Percentiles rank a stretch among this genome's conserved stretches.
Evolutionary conservation across 208 protist species (phyloP).

Genomic region (Wallacemonas sp.): DNA sequence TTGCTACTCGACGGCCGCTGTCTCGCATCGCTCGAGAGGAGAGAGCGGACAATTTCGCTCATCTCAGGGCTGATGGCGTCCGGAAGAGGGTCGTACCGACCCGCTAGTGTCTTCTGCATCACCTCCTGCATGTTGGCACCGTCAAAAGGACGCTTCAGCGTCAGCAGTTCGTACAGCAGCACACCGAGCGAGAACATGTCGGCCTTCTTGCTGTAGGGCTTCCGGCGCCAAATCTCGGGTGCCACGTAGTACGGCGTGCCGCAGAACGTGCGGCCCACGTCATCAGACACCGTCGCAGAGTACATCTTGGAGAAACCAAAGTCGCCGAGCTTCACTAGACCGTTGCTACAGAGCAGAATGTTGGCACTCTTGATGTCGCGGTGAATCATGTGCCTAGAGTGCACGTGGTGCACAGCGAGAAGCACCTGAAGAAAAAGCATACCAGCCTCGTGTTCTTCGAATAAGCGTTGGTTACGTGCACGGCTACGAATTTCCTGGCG

Average conservation of each 20-base stretch:
- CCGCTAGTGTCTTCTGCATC: conserved; percentile 65
- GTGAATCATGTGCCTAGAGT: conserved; percentile 65
- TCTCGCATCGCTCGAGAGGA: conserved; percentile 56
- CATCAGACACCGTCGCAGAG: conserved; percentile 43
- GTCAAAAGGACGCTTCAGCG: conserved; percentile 78
- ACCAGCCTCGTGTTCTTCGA: conserved; percentile 67
- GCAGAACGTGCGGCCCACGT: conserved; percentile 67
- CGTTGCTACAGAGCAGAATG: conserved; percentile 45
- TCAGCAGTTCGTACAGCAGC: conserved; percentile 85
- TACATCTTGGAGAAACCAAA: conserved; percentile 82
- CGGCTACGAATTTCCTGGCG: conserved; percentile 47
- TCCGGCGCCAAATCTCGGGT: conserved; percentile 90
- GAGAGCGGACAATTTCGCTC: conserved; percentile 41
- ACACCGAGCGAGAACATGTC: conserved; percentile 93
- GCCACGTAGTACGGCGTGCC: conserved; percentile 92
- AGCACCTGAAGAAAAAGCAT: conserved; percentile 76
- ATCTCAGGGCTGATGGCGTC: conserved; percentile 55
- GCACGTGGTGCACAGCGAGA: conserved; percentile 79
- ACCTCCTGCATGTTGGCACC: conserved; percentile 73
- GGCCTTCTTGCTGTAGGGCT: conserved; percentile 92
- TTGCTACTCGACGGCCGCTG: conserved; percentile 61
- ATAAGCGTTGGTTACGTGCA: conserved; percentile 25
- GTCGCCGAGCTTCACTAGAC: conserved; percentile 78
- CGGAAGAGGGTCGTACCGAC: conserved; percentile 53
- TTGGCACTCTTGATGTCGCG: conserved; percentile 70